A percentile compares a stretch with the other conserved stretches of the same genome.
These are phyloP conservation scores for Eucalyptus viminalis DNA, from an alignment of 345 rosid genomes.

Conservation along the genomic window DNA sequence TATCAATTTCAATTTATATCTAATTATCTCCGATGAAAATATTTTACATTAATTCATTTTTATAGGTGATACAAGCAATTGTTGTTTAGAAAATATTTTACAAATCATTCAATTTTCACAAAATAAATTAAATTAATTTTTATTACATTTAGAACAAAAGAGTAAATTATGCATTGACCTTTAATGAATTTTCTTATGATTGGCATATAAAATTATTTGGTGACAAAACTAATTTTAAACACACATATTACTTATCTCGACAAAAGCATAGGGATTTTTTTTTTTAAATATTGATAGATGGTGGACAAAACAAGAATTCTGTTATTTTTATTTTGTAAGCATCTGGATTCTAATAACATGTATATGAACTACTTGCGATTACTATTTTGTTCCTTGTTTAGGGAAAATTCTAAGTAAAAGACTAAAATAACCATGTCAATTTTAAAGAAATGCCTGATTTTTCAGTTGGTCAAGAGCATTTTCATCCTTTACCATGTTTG, in stretches of 20 bases:
- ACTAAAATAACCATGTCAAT: no score
- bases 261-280: neutral
- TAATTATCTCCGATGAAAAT: no score
- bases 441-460: rapidly evolving
- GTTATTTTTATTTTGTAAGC: neutral
- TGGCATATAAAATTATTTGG: neutral
- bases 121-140: no score
- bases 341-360: neutral
- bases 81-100: no score
- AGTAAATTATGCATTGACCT: neutral
- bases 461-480: no score
- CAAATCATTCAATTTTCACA: no score
- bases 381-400: neutral
- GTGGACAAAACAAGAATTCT: neutral
- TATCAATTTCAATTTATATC: no score
- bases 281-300: neutral
- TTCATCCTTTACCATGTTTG: rapidly evolving
- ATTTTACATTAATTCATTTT: no score
- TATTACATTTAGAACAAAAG: no score
- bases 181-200: no score
- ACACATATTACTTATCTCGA: neutral
- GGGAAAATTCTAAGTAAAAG: no score
- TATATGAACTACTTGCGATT: neutral
- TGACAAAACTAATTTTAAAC: neutral
- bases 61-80: no score